Base-by-base conservation (phyloP, 1,284 basidiomycete species). In the Abortiporus biennis region DNA sequence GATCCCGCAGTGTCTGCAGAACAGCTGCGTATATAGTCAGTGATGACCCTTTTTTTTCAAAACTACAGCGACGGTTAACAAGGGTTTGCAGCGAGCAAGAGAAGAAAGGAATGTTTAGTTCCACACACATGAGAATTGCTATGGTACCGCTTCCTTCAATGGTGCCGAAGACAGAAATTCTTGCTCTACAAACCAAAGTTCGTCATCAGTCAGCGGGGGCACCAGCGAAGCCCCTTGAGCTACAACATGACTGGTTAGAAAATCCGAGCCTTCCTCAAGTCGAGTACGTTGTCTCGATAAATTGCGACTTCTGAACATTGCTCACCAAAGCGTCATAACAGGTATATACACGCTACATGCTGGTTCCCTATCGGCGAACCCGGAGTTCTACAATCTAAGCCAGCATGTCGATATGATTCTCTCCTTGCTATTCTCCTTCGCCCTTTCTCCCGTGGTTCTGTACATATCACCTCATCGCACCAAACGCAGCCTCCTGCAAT, bases 391-490 rank as follows among this genome's bases (percentile, higher is more conserved):
- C n/a, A 29, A 29, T n/a, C 27, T n/a, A n/a, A 8, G 8, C 27
- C 27, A 29, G 27, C 9, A 8, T 29, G 9, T n/a, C 27, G 27
- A n/a, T 29, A 29, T n/a, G 9, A 29, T 29, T 29, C 27, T 29
- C 8, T 29, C n/a, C 9, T n/a, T 8, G 21, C 13, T 19, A 24
- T 35, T 27, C 30, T 23, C 41, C 25, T 32, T 5, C 33, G 37
- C 22, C 41, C 41, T 4, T 37, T 43, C 21, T n/a, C 36, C 17
- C 41, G 41, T 19, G 41, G 41, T 9, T 34, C 41, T 4, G 35
- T 37, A 13, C 46, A 47, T 29, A 47, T 47, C 34, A 19, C 24
- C 13, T 44, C 42, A 2, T 31, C 38, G 2, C 24, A 36, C 27
- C 46, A 42, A 3, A 6, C 15, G 5, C 35, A 29, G 1, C 42